Evolutionary conservation across 192 early-diverging fungal species (phyloP), one percentile per base, ranked within the genome.

Genomic region (Coemansia nantahalensis): DNA sequence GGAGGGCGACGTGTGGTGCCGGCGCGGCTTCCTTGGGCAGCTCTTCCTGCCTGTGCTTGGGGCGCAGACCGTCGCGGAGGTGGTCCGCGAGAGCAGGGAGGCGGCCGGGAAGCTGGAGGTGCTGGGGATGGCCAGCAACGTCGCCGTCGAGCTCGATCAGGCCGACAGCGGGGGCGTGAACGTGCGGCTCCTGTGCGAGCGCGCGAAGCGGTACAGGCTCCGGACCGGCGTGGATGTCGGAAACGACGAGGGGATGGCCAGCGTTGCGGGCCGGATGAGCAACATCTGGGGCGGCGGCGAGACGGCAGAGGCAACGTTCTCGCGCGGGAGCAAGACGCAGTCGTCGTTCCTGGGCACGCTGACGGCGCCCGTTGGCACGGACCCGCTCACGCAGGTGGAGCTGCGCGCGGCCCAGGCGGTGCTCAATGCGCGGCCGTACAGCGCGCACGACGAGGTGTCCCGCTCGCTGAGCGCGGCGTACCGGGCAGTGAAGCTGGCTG

Each of bases 281-380:
- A 97, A 98, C 53, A 80, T 86, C 3, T 90, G 93, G 71, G 96
- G 96, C 17, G 88, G 84, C 18, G 96, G 84, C 21, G 96, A 98
- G 68, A 77, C 80, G 16, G 51, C 94, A 7, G 83, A 85, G 49
- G 81, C 84, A 0, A 85, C 80, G 51, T 85, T 86, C 32, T 78
- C 86, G 16, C 86, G 91, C 39, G 93, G 93, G 19, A 89, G 77
- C 39, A 75, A 85, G 51, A 88, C 84, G 8, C 76, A 73, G 28
- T 79, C 82, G 23, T 78, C 83, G 19, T 85, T 87, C 59, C 77
- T 83, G 48, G 81, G 80, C 24, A 33, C 62, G 24, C 57, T 91
- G 58, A 53, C 75, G 9, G 80, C 74, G 53, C 92, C 94, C 11
- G 49, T 92, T 33, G 78, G 77, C 26, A 85, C 86, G 0, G 84